Percentiles rank a stretch among this genome's conserved stretches.
Conservation (phyloP, 1,139 yeast species). For the Magnusiomyces ingens region DNA sequence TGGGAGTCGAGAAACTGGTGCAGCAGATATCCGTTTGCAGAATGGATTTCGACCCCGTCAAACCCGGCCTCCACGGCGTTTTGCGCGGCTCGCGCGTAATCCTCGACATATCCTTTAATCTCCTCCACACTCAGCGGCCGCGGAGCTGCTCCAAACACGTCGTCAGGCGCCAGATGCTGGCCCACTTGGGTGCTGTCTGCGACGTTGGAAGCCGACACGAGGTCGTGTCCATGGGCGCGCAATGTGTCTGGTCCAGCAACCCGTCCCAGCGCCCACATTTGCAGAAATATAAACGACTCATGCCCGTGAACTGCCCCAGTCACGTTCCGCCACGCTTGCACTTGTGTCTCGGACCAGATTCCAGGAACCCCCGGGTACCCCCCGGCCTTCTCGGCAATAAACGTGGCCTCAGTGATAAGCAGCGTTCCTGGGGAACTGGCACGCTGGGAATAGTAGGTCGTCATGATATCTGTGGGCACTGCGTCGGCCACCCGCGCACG, state of each 20-base stretch:
- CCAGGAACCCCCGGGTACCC: conserved; percentile 36
- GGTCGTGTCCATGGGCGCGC: conserved; percentile 29
- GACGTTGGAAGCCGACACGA: conserved; percentile 24
- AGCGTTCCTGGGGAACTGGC: conserved; percentile 47
- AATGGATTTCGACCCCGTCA: conserved; percentile 63
- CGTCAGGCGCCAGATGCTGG: too few species aligned
- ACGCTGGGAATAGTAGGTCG: conserved; percentile 47
- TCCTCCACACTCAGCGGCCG: conserved; percentile 37
- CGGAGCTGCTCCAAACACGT: conserved; percentile 22
- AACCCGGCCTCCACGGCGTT: conserved; percentile 51
- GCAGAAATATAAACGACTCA: conserved; percentile 33
- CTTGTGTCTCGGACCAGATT: conserved; percentile 38
- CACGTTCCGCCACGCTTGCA: conserved; percentile 36
- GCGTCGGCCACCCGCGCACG: conserved; percentile 3
- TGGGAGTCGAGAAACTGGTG: conserved; percentile 45
- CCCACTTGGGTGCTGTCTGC: background rate
- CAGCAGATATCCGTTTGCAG: conserved; percentile 62
- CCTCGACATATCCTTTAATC: conserved; percentile 33
- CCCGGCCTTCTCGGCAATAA: conserved; percentile 34
- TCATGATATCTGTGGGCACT: conserved; percentile 42
- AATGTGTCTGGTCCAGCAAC: conserved; percentile 31
- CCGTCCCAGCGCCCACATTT: conserved; percentile 41
- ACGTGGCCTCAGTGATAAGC: conserved; percentile 41
- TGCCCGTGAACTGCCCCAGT: conserved; percentile 35
- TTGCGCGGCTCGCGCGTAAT: conserved; percentile 39